Evolutionary conservation across 129 eudicot species (phyloP).

Genomic region (Centella asiatica): DNA sequence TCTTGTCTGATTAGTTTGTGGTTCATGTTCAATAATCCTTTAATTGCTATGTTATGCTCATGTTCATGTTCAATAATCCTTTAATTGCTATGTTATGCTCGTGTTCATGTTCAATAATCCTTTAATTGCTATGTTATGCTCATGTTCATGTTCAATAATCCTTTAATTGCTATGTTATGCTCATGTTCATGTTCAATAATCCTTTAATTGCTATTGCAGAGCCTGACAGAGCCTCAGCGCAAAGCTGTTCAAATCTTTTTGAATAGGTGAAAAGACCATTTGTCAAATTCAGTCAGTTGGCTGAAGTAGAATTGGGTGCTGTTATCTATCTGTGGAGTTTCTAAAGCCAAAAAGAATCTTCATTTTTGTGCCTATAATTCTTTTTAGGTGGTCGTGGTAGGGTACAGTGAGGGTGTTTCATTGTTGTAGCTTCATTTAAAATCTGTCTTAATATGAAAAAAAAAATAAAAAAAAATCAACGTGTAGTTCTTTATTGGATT

Average conservation of each 20-base stretch:
- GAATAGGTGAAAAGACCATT: conserved; percentile 20
- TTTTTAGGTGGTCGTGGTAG: background rate
- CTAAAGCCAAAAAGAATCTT: background rate
- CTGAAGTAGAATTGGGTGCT: background rate
- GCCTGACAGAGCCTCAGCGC: conserved; percentile 55
- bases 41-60: too few species aligned
- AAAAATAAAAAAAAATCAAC: too few species aligned
- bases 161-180: too few species aligned
- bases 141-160: background rate
- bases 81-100: background rate
- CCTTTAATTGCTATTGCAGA: conserved; percentile 29
- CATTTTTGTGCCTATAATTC: background rate
- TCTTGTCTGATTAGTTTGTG: background rate
- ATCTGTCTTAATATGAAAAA: too few species aligned
- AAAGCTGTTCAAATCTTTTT: conserved; percentile 52
- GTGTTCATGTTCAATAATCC: background rate
- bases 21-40: background rate
- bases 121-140: background rate
- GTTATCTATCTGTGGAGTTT: background rate
- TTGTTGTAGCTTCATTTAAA: background rate
- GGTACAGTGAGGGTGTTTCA: background rate
- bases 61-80: background rate
- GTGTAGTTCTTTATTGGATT: too few species aligned
- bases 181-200: background rate
- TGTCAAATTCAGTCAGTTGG: background rate